Conservation (phyloP, 768 basidiomycete species). For the Mycena maculata region DNA sequence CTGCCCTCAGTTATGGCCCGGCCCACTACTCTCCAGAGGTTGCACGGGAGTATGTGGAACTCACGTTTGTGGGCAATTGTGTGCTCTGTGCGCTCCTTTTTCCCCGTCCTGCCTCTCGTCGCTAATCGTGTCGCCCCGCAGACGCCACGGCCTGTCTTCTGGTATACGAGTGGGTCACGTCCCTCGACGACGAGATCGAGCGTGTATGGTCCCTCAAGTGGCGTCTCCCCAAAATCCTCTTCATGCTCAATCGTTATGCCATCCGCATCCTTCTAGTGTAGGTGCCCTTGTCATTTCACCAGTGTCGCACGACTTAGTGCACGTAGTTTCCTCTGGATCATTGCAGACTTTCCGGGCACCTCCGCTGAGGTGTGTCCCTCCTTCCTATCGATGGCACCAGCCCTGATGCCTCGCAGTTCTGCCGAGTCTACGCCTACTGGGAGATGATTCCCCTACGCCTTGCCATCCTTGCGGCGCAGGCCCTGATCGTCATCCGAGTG, state of each 20-base stretch:
- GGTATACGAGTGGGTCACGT: slow-evolving; percentile 31
- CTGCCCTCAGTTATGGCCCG: slow-evolving; percentile 12
- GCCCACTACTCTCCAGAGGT: slow-evolving; percentile 4
- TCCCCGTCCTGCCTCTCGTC: background rate
- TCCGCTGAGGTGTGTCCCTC: background rate
- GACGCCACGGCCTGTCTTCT: slow-evolving; percentile 26
- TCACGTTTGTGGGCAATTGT: slow-evolving; percentile 16
- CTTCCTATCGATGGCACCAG: background rate
- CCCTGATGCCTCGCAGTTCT: slow-evolving; percentile 17
- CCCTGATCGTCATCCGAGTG: slow-evolving; percentile 28
- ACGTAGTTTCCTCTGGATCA: slow-evolving; percentile 27
- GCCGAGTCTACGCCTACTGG: slow-evolving; percentile 30
- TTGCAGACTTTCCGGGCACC: slow-evolving; percentile 28
- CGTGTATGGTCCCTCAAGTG: slow-evolving; percentile 30
- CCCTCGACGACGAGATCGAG: slow-evolving; percentile 31
- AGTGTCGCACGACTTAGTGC: background rate
- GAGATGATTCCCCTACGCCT: slow-evolving; percentile 33
- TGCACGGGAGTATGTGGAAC: background rate
- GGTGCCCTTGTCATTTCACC: background rate
- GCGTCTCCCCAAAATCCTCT: slow-evolving; percentile 32
- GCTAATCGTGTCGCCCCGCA: background rate
- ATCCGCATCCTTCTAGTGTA: slow-evolving; percentile 28
- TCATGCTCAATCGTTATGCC: slow-evolving; percentile 34
- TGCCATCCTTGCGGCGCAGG: slow-evolving; percentile 33
- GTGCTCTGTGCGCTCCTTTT: slow-evolving; percentile 16